Evolutionary conservation across 192 early-diverging fungal species (phyloP).

Genomic region (Thoreauomyces humboldtii): DNA sequence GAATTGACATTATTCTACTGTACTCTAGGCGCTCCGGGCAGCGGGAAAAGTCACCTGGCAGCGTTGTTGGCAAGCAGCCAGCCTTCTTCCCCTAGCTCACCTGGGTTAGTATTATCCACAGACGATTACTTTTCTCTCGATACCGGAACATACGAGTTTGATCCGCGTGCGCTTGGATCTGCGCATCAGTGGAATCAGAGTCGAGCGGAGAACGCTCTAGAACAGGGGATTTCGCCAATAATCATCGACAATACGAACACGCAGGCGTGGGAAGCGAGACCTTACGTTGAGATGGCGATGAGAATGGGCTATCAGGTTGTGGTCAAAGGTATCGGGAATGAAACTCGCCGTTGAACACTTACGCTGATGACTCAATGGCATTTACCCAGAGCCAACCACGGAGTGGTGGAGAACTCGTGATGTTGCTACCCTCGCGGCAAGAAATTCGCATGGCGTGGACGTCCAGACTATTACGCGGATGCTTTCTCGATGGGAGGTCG

Average conservation of each 20-base stretch:
- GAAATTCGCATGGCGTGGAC: constrained; percentile 43
- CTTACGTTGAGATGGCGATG: constrained; percentile 42
- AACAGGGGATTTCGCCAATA: constrained; percentile 23
- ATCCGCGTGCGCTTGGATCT: constrained; percentile 27
- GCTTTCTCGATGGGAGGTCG: constrained; percentile 42
- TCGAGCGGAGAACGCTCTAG: constrained; percentile 27
- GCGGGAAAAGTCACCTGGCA: constrained; percentile 49
- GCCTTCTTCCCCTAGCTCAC: neutral
- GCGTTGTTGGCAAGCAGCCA: neutral
- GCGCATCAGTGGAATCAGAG: constrained; percentile 47
- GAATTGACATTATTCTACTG: neutral
- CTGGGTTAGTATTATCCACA: constrained; percentile 37
- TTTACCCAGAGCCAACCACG: constrained; percentile 36
- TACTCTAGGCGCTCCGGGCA: constrained; percentile 36
- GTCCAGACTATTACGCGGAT: constrained; percentile 38
- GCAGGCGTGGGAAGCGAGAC: constrained; percentile 43
- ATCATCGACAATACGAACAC: constrained; percentile 55
- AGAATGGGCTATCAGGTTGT: constrained; percentile 30
- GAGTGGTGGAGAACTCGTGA: constrained; percentile 41
- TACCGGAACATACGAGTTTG: constrained; percentile 35
- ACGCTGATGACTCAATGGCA: no score
- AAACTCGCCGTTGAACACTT: no score
- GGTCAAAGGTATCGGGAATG: constrained; percentile 13
- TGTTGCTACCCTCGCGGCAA: constrained; percentile 26
- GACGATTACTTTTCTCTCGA: constrained; percentile 45